Conservation (phyloP, 2,329 filamentous ascomycete genomes). For the Hymenotorrendiella dingleyae region DNA sequence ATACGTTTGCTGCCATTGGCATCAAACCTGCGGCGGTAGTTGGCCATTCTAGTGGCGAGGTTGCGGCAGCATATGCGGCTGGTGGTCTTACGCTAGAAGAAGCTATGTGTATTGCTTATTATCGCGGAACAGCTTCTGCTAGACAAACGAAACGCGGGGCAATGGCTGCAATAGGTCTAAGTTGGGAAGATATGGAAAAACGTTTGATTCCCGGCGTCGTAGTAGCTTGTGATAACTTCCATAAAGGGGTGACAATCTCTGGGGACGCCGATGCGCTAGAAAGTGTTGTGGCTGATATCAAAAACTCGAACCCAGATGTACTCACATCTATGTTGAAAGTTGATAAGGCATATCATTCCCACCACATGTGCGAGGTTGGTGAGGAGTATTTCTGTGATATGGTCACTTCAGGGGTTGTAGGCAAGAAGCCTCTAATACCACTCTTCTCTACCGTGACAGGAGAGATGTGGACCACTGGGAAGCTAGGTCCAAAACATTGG, state of each 20-base stretch:
- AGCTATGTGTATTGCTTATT: constrained; percentile 41
- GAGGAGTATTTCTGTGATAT: constrained; percentile 3
- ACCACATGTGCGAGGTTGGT: constrained; percentile 18
- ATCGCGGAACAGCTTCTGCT: constrained; percentile 12
- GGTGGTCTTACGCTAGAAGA: constrained; percentile 28
- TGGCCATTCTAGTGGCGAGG: constrained; percentile 39
- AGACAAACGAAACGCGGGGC: constrained; percentile 26
- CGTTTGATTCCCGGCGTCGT: constrained; percentile 1
- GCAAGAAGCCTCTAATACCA: constrained; percentile 2
- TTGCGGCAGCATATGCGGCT: constrained; percentile 39
- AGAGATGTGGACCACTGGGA: not conserved
- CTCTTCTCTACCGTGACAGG: constrained; percentile 24
- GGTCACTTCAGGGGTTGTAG: constrained; percentile 4
- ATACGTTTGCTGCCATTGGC: constrained; percentile 16
- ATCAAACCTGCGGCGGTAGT: constrained; percentile 31
- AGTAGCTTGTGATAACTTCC: constrained; percentile 27
- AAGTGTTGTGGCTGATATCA: not conserved
- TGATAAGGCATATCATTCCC: constrained; percentile 37
- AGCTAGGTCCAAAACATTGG: constrained; percentile 2
- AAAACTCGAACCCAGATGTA: constrained; percentile 17
- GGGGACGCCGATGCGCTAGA: constrained; percentile 7
- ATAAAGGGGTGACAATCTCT: constrained; percentile 18
- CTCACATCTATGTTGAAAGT: constrained; percentile 32
- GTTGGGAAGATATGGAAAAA: constrained; percentile 19
- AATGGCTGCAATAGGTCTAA: constrained; percentile 42